Percentiles rank a stretch among this genome's conserved stretches.
Evolutionary conservation across 768 basidiomycete genomes (phyloP).

Genomic region (Boletus rubroflammeus): DNA sequence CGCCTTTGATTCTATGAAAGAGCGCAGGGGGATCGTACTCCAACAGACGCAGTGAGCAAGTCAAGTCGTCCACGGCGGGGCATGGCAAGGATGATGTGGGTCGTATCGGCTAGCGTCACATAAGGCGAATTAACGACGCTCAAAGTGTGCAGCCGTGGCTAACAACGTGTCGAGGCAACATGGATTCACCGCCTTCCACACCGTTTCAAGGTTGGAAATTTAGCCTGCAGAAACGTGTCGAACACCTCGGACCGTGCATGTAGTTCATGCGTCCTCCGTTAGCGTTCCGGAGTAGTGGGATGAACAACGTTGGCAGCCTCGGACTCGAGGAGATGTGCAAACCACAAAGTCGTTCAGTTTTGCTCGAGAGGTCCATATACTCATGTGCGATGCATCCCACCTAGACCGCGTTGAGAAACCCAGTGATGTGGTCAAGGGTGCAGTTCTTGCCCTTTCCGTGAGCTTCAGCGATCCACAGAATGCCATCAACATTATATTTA

Average conservation of each 20-base stretch:
- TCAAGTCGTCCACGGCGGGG: constrained; percentile 88
- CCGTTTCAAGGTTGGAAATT: no score
- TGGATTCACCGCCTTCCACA: no score
- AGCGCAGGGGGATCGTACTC: constrained; percentile 62
- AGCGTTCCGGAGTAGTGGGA: constrained; percentile 34
- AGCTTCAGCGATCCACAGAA: no score
- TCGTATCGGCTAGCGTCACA: constrained; percentile 49
- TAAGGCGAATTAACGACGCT: not conserved
- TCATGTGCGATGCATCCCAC: constrained; percentile 84
- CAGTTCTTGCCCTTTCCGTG: no score
- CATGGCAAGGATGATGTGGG: constrained; percentile 78
- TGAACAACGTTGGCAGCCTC: constrained; percentile 31
- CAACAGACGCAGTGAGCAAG: constrained; percentile 74
- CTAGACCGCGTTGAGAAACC: constrained; percentile 70
- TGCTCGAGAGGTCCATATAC: constrained; percentile 86
- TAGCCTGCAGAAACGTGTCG: no score
- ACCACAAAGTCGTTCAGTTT: no score
- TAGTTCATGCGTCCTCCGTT: constrained; percentile 61
- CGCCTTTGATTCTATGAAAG: constrained; percentile 86
- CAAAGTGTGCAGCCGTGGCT: no score
- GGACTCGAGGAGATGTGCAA: constrained; percentile 80
- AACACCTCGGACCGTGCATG: constrained; percentile 72
- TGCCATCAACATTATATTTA: constrained; percentile 69
- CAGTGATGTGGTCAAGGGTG: constrained; percentile 66
- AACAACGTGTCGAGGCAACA: no score